These are phyloP conservation scores for Rubroboletus satanas DNA, from an alignment of 768 basidiomycete genomes.

Conservation along the genomic window DNA sequence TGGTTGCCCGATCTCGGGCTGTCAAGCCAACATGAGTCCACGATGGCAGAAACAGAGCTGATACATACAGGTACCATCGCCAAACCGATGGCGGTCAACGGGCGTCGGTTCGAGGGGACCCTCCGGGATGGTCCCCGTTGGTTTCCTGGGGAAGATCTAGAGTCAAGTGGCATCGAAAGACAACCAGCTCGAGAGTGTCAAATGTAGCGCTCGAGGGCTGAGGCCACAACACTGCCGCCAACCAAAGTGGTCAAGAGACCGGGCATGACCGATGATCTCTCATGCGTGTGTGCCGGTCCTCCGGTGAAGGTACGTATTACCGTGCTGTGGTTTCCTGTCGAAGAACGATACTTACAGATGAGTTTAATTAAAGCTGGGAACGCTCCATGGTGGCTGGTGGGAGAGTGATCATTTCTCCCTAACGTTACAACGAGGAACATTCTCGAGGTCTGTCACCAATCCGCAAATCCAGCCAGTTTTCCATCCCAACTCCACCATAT, in stretches of 20 bases:
- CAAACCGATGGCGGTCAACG: neutral
- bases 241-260: neutral
- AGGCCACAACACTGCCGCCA: no score
- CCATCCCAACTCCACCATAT: slow-evolving; percentile 56
- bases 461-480: slow-evolving; percentile 44
- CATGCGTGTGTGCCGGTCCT: no score
- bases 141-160: neutral
- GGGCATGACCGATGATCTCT: neutral
- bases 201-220: neutral
- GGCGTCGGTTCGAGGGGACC: neutral
- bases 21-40: neutral
- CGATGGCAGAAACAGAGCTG: neutral
- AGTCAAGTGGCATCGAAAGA: neutral
- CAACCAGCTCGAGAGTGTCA: neutral
- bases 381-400: no score
- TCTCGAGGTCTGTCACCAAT: slow-evolving; percentile 34
- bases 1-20: neutral
- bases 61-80: neutral
- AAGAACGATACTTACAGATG: neutral
- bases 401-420: neutral
- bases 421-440: neutral
- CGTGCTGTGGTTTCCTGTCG: neutral
- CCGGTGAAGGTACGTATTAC: no score
- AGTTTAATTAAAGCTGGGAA: neutral
- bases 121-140: neutral